phyloP scores from a whole-genome alignment of 2,329 filamentous ascomycete genomes.

The Neofusicoccum laricinum region DNA sequence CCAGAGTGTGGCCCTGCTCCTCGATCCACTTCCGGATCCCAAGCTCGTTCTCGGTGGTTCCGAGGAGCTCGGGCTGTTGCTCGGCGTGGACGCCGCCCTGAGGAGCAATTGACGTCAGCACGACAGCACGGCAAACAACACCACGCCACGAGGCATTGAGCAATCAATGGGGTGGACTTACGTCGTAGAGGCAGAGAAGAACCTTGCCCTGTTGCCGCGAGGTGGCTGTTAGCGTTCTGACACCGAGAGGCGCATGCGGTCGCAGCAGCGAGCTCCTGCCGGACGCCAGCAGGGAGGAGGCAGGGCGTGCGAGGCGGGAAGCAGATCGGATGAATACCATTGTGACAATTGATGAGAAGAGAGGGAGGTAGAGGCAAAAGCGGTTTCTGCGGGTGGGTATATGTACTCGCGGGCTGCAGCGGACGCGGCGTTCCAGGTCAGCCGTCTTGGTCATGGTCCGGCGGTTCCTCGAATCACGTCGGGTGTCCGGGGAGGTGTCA shows the following conservation, averaged over 20 bases:
- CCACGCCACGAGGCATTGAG: constrained; percentile 14
- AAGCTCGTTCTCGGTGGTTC: constrained; percentile 97
- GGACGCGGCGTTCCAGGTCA: not conserved
- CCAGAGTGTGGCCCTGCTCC: constrained; percentile 90
- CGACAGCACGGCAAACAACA: not conserved
- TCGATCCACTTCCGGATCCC: constrained; percentile 97
- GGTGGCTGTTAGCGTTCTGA: constrained; percentile 63
- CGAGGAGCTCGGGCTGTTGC: constrained; percentile 83
- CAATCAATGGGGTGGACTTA: constrained; percentile 42
- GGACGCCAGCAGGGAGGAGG: constrained; percentile 49
- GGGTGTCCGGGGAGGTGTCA: not conserved
- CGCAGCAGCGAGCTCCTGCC: constrained; percentile 44
- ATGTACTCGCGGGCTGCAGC: not conserved
- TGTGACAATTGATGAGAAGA: constrained; percentile 33
- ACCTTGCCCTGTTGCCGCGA: constrained; percentile 85
- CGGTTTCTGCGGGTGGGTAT: not conserved
- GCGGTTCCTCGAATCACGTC: not conserved
- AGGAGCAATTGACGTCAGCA: constrained; percentile 23
- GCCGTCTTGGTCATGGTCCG: constrained; percentile 7
- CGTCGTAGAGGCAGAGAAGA: constrained; percentile 91
- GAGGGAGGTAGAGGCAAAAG: not conserved
- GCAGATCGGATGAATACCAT: constrained; percentile 63
- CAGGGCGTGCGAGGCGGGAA: constrained; percentile 56
- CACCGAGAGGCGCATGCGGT: constrained; percentile 43
- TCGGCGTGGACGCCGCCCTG: constrained; percentile 79